Base-by-base conservation (phyloP, 805 yeast genomes). In the Lipomyces yamadae region DNA sequence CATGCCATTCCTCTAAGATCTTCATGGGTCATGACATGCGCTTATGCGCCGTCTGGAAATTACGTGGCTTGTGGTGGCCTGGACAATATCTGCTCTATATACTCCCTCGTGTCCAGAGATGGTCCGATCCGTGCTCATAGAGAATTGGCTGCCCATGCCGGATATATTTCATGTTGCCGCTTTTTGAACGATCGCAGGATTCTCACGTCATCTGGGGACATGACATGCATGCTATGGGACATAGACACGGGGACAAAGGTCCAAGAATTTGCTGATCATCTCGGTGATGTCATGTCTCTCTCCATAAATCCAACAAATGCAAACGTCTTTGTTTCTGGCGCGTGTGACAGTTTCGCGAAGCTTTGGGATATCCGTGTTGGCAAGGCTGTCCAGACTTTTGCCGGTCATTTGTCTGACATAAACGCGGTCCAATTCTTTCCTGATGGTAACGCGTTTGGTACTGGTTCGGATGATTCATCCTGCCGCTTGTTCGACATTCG, bases 201-300 rank as follows among this genome's bases (percentile, higher is more conserved):
- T 0, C 73, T 92, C 18, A 90, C 96, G 0, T 83, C 88, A 0
- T 87, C 93, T 53, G 97, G 97, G 2, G 98, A 92, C 76, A 85
- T 88, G 87, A 86, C 94, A 0, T 84, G 91, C 73, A 83, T 84
- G 0, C 75, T 88, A 61, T 93, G 97, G 97, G 97, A 93, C 76
- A 81, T 91, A 32, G 80, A 82, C 8, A 85, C 84, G 70, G 88
- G 90, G 0, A 80, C 79, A 29, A 81, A 82, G 69, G 65, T 77
- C 2, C 61, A 62, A 32, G 72, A 72, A 37, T 75, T 72, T 60
- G 69, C 72, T 30, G 80, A 85, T 67, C 85, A 84, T 37, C 64
- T 75, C 60, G 85, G 86, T 1, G 84, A 82, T 64, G 82, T 87
- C 3, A 75, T 84, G 61, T 77, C 84, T 54, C 83, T 88, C 56